These are phyloP conservation scores for Phytophthora vignae DNA, from an alignment of 352 stramenopile species.

Conservation along the genomic window DNA sequence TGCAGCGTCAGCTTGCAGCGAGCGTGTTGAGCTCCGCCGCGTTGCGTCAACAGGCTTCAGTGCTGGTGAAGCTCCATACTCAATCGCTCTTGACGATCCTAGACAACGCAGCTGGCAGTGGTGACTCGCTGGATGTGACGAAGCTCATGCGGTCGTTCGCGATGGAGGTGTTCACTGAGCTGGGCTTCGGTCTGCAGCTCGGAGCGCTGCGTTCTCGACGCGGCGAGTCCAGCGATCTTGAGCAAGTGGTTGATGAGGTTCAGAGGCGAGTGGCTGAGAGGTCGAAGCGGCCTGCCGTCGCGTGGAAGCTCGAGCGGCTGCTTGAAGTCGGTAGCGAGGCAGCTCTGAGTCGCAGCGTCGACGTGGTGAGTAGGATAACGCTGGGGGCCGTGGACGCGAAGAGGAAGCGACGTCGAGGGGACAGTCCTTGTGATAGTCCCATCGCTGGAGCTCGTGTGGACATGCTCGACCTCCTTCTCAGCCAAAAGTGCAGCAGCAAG, in stretches of 20 bases:
- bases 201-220: slow-evolving; percentile 10
- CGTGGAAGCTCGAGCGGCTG: slow-evolving; percentile 46
- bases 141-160: slow-evolving; percentile 33
- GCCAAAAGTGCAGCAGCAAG: slow-evolving; percentile 29
- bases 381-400: slow-evolving; percentile 31
- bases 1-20: slow-evolving; percentile 48
- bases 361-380: slow-evolving; percentile 28
- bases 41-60: slow-evolving; percentile 45
- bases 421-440: slow-evolving; percentile 7
- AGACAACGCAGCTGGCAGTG: slow-evolving; percentile 7
- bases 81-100: slow-evolving; percentile 34
- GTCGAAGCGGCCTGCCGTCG: slow-evolving; percentile 19
- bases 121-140: slow-evolving; percentile 37
- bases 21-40: slow-evolving; percentile 74
- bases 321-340: slow-evolving; percentile 43
- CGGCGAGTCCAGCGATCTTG: slow-evolving; percentile 17
- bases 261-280: slow-evolving; percentile 21
- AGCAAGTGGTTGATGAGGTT: slow-evolving; percentile 36
- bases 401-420: slow-evolving; percentile 4
- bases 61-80: slow-evolving; percentile 39
- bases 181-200: slow-evolving; percentile 43
- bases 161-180: slow-evolving; percentile 42
- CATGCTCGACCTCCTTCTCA: slow-evolving; percentile 30
- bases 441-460: slow-evolving; percentile 24
- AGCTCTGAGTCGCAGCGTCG: slow-evolving; percentile 31